Percentiles rank a stretch among this genome's conserved stretches.
These are phyloP conservation scores for Endotrypanum monterogeii DNA, from an alignment of 208 protist genomes.

Conservation along the genomic window DNA sequence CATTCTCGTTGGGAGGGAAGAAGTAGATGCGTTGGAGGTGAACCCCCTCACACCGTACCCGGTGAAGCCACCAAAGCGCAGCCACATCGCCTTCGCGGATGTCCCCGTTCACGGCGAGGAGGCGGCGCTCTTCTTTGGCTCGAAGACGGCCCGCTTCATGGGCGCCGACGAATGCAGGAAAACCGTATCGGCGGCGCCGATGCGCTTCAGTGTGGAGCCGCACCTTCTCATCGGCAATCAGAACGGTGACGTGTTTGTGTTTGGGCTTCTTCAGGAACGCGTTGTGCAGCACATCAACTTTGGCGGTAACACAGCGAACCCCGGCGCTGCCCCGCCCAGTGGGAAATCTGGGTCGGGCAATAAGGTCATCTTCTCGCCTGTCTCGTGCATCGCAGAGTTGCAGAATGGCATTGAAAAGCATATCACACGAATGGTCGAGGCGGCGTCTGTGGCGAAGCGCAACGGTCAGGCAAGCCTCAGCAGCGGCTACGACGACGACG, in stretches of 20 bases:
- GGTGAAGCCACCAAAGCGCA: constrained; percentile 9
- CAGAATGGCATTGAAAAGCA: constrained; percentile 72
- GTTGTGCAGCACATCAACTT: constrained; percentile 83
- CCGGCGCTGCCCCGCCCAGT: constrained; percentile 20
- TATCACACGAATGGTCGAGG: constrained; percentile 45
- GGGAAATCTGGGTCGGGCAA: constrained; percentile 25
- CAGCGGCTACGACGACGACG: too few relatives aligned
- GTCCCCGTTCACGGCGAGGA: constrained; percentile 21
- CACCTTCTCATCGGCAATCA: constrained; percentile 86
- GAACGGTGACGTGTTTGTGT: constrained; percentile 77
- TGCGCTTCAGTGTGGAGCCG: constrained; percentile 83
- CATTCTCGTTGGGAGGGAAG: constrained; percentile 57
- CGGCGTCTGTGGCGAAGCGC: constrained; percentile 47
- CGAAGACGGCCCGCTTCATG: constrained; percentile 42
- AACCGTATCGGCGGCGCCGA: constrained; percentile 67
- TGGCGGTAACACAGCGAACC: constrained; percentile 20
- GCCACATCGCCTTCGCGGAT: constrained; percentile 22
- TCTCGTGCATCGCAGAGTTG: constrained; percentile 77
- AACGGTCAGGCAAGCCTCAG: constrained; percentile 18
- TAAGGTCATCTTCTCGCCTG: constrained; percentile 63
- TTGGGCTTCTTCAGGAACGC: constrained; percentile 63
- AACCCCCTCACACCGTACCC: constrained; percentile 10
- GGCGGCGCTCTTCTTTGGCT: constrained; percentile 25
- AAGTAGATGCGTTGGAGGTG: constrained; percentile 25
- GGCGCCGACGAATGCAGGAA: constrained; percentile 73